Percentiles rank a stretch among this genome's conserved stretches.
Evolutionary conservation across 2,329 filamentous ascomycete genomes (phyloP).

Genomic region (Sphaerulina musiva): DNA sequence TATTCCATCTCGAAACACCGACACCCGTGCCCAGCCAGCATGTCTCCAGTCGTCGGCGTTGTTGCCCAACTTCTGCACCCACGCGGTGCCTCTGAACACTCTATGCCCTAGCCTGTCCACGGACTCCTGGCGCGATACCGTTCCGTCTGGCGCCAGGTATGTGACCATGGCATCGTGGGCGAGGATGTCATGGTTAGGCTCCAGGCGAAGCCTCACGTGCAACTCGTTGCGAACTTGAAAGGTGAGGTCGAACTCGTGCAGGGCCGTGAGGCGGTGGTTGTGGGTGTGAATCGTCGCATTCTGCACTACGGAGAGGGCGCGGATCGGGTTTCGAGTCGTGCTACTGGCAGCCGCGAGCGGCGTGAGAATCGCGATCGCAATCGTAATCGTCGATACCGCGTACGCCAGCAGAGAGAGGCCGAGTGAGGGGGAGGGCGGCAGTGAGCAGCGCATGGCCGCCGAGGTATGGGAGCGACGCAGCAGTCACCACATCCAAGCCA

Average conservation of each 20-base stretch:
- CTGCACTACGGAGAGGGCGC: constrained; percentile 65
- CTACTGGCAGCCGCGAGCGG: constrained; percentile 43
- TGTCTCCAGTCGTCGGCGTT: constrained; percentile 61
- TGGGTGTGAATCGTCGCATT: constrained; percentile 71
- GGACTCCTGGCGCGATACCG: constrained; percentile 57
- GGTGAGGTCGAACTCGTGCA: constrained; percentile 76
- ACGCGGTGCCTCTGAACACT: constrained; percentile 76
- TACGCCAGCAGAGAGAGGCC: constrained; percentile 15
- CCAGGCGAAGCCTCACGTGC: constrained; percentile 69
- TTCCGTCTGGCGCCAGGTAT: constrained; percentile 66
- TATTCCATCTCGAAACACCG: constrained; percentile 67
- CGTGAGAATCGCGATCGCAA: constrained; percentile 16
- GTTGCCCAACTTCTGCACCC: constrained; percentile 53
- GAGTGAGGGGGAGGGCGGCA: background rate
- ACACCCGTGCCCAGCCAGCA: constrained; percentile 80
- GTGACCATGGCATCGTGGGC: constrained; percentile 67
- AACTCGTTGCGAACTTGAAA: constrained; percentile 65
- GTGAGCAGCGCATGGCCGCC: constrained; percentile 19
- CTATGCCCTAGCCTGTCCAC: constrained; percentile 69
- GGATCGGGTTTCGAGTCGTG: constrained; percentile 67
- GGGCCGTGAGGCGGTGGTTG: constrained; percentile 69
- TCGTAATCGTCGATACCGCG: constrained; percentile 2
- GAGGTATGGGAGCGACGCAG: background rate
- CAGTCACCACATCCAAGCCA: too few relatives aligned
- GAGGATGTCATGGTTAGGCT: constrained; percentile 88